phyloP scores from a whole-genome alignment of 352 stramenopile genomes.

The Phytophthora palmivora region DNA sequence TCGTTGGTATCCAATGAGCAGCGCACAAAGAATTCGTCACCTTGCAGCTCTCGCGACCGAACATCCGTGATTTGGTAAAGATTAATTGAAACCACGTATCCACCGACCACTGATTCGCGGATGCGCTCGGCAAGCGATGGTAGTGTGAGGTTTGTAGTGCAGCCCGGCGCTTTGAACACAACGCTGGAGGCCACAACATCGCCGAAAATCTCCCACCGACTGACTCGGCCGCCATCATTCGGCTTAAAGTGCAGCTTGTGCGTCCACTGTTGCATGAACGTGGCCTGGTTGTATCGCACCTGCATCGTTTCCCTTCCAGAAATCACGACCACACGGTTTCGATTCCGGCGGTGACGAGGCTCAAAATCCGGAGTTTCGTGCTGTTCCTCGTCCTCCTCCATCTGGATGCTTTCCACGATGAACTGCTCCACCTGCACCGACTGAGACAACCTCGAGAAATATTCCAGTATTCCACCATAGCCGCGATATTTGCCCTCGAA shows the following conservation, averaged over 20 bases:
- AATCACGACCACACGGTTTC: constrained; percentile 71
- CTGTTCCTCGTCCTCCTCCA: constrained; percentile 54
- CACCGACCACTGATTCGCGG: constrained; percentile 83
- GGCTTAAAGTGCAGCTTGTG: constrained; percentile 89
- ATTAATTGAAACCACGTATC: constrained; percentile 79
- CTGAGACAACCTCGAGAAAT: constrained; percentile 70
- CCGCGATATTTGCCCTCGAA: constrained; percentile 87
- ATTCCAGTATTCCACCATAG: constrained; percentile 80
- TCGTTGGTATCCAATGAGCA: constrained; percentile 88
- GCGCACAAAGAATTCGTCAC: constrained; percentile 82
- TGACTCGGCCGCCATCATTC: constrained; percentile 41
- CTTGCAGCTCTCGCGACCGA: constrained; percentile 58
- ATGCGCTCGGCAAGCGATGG: constrained; percentile 84
- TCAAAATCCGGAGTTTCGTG: constrained; percentile 29
- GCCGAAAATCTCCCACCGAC: constrained; percentile 88
- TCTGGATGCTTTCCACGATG: constrained; percentile 73
- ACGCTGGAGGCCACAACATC: constrained; percentile 88
- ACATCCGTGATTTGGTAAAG: constrained; percentile 76
- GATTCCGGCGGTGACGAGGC: constrained; percentile 27
- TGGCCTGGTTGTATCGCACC: constrained; percentile 81
- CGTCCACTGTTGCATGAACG: constrained; percentile 88
- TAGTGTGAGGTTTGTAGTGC: constrained; percentile 82
- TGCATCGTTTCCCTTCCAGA: constrained; percentile 85
- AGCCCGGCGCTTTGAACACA: constrained; percentile 81
- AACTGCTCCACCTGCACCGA: constrained; percentile 83